A percentile compares a stretch with the other conserved stretches of the same genome.
phyloP scores from a whole-genome alignment of 805 yeast species.

The Candida michaelii region DNA sequence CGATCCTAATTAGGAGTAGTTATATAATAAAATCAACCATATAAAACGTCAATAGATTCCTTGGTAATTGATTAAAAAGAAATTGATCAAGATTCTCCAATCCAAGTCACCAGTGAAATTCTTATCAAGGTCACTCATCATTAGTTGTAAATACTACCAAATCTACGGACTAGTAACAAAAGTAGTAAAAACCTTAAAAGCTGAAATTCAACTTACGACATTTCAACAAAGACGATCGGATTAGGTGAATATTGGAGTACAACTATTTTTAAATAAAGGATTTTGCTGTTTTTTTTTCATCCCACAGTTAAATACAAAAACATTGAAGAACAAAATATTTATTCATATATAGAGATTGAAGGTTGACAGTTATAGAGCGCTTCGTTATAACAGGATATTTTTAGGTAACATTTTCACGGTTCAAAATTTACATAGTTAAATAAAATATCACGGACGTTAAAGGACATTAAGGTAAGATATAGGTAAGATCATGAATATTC shows the following conservation, averaged over 20 bases:
- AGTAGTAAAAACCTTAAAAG: neutral
- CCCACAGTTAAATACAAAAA: too few relatives aligned
- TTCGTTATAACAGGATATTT: too few relatives aligned
- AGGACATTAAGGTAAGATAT: neutral
- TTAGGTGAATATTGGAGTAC: constrained; percentile 5
- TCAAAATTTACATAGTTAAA: neutral
- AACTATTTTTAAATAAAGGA: constrained; percentile 4
- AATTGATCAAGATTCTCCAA: too few relatives aligned
- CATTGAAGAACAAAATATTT: too few relatives aligned
- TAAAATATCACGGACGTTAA: too few relatives aligned
- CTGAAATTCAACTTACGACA: constrained; percentile 5
- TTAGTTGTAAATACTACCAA: too few relatives aligned
- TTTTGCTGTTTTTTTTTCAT: constrained; percentile 5
- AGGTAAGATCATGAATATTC: constrained; percentile 15
- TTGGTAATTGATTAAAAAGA: too few relatives aligned
- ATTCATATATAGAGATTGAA: too few relatives aligned
- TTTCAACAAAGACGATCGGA: constrained; percentile 5
- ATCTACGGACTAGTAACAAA: neutral
- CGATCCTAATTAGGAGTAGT: neutral
- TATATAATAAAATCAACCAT: neutral
- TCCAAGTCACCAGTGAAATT: too few relatives aligned
- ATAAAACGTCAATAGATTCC: too few relatives aligned
- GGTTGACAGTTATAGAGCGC: too few relatives aligned
- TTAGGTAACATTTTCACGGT: neutral
- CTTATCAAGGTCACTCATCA: too few relatives aligned